phyloP scores from a whole-genome alignment of 495 filamentous ascomycete genomes.

The Endocarpon pusillum region DNA sequence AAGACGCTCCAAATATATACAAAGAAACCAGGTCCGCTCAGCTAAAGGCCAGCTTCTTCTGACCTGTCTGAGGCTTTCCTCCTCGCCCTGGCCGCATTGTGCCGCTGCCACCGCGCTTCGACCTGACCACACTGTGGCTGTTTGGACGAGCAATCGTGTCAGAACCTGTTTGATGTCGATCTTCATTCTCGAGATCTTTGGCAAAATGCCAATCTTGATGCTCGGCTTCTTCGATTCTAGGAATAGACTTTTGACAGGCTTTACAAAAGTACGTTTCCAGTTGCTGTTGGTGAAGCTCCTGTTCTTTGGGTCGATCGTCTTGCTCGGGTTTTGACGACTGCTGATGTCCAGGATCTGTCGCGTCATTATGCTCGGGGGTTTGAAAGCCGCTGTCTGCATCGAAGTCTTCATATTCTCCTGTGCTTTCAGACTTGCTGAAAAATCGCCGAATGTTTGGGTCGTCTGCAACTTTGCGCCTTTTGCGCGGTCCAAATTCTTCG shows the following conservation, averaged over 20 bases:
- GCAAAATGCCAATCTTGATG: constrained; percentile 97
- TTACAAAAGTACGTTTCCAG: constrained; percentile 40
- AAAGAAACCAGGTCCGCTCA: too few relatives aligned
- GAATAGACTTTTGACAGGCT: constrained; percentile 44
- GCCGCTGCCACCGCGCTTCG: constrained; percentile 17
- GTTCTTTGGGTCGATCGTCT: background rate
- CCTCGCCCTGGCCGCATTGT: constrained; percentile 15
- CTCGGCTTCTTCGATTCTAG: constrained; percentile 42
- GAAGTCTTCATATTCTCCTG: constrained; percentile 6
- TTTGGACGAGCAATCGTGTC: constrained; percentile 9
- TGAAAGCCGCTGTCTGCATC: constrained; percentile 1
- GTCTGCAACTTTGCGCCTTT: constrained; percentile 21
- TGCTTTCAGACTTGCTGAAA: constrained; percentile 15
- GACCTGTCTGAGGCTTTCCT: constrained; percentile 52
- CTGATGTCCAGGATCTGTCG: background rate
- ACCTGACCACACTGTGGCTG: constrained; percentile 9
- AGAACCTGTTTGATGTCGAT: constrained; percentile 18
- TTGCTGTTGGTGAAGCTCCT: constrained; percentile 15
- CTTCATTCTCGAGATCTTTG: constrained; percentile 58
- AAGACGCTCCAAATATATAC: too few relatives aligned
- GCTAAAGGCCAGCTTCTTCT: constrained; percentile 58
- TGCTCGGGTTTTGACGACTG: background rate
- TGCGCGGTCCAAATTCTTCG: constrained; percentile 10
- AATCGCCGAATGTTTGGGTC: constrained; percentile 18
- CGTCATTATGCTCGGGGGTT: background rate